phyloP scores from a whole-genome alignment of 2,329 filamentous ascomycete species.

The Coniella vitis region DNA sequence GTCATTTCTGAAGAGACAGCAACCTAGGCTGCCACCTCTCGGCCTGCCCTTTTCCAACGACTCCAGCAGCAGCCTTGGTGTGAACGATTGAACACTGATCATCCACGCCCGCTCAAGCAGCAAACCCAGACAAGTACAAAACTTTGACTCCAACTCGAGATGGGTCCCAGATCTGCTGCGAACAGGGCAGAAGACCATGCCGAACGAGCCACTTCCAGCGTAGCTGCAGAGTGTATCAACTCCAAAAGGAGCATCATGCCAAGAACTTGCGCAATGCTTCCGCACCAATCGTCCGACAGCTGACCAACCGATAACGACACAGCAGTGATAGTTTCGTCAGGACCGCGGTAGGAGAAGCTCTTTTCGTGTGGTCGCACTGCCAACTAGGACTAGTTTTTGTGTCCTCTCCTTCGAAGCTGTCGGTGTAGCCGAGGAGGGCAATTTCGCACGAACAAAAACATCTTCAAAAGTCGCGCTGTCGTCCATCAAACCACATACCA shows the following conservation, averaged over 20 bases:
- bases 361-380: slow-evolving; percentile 78
- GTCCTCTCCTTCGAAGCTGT: slow-evolving; percentile 58
- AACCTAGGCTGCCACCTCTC: slow-evolving; percentile 38
- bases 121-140: slow-evolving; percentile 72
- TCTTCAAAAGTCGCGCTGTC: slow-evolving; percentile 84
- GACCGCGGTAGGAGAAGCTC: slow-evolving; percentile 32
- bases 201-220: neutral
- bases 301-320: slow-evolving; percentile 20
- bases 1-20: slow-evolving; percentile 45
- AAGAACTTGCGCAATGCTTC: slow-evolving; percentile 3
- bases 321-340: slow-evolving; percentile 17
- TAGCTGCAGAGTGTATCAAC: neutral
- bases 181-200: slow-evolving; percentile 7
- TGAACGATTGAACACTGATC: slow-evolving; percentile 18
- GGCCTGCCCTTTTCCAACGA: slow-evolving; percentile 31
- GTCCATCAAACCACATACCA: slow-evolving; percentile 34
- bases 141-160: slow-evolving; percentile 91
- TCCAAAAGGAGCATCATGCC: slow-evolving; percentile 8
- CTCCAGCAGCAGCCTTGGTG: slow-evolving; percentile 13
- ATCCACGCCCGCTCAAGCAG: slow-evolving; percentile 12
- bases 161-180: slow-evolving; percentile 58
- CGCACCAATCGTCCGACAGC: slow-evolving; percentile 12
- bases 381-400: slow-evolving; percentile 92
- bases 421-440: slow-evolving; percentile 51
- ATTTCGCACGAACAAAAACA: slow-evolving; percentile 81